Percentiles rank a stretch among this genome's conserved stretches.
These are phyloP conservation scores for Solanum hybrid DNA, from an alignment of 305 asterid species.

Conservation along the genomic window DNA sequence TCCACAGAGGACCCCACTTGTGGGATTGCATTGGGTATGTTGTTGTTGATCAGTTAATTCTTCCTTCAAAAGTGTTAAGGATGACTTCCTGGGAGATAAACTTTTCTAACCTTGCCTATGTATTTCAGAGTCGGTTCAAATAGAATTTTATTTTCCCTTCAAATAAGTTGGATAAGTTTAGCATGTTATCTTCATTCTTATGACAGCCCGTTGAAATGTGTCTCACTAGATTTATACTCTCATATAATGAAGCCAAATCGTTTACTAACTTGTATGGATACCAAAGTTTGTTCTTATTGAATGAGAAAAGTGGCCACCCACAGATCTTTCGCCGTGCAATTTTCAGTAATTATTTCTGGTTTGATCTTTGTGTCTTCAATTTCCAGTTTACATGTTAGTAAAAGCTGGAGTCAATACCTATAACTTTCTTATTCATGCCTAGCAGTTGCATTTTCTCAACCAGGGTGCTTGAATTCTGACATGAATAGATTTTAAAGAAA, in stretches of 20 bases:
- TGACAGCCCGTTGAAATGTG: not conserved
- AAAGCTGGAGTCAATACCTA: not conserved
- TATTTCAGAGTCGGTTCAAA: not conserved
- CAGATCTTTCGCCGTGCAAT: not conserved
- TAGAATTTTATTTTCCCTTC: not conserved
- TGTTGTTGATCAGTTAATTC: not conserved
- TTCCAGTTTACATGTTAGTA: not conserved
- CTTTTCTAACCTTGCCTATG: not conserved
- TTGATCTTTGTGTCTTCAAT: not conserved
- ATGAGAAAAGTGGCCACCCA: not conserved
- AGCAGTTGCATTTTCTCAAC: not conserved
- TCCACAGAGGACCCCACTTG: not conserved
- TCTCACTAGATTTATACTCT: not conserved
- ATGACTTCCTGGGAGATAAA: not conserved
- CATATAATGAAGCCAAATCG: not conserved
- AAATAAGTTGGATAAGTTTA: not conserved
- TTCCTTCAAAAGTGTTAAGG: not conserved
- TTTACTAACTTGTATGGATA: not conserved
- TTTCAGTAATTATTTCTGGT: not conserved
- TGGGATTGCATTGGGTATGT: not conserved
- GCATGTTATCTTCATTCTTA: not conserved
- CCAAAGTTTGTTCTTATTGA: not conserved
- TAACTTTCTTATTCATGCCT: not conserved
- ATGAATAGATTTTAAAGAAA: not conserved
- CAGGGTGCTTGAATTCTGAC: not conserved